A percentile compares a stretch with the other conserved stretches of the same genome.
Conservation (phyloP, 192 early-diverging fungal species). For the Gamsiella multidivaricata region DNA sequence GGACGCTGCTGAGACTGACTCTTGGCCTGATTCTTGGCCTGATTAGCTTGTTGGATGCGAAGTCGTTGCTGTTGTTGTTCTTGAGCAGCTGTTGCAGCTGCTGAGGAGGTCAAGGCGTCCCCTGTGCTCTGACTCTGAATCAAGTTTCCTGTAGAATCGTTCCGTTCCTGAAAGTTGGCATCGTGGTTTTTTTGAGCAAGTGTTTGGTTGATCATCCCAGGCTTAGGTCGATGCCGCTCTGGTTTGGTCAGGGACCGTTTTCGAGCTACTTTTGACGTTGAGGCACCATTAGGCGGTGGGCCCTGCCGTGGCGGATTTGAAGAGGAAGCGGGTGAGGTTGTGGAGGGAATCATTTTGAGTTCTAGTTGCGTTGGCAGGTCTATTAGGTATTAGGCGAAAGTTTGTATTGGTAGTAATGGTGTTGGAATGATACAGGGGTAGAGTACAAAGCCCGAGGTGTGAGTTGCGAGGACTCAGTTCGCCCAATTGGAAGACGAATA, state of each 20-base stretch:
- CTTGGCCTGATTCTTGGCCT: slow-evolving; percentile 14
- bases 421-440: no score
- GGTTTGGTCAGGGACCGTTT: slow-evolving; percentile 60
- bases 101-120: slow-evolving; percentile 2
- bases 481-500: no score
- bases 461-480: no score
- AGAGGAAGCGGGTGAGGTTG: background rate
- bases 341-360: no score
- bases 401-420: background rate
- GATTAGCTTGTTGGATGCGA: slow-evolving; percentile 36
- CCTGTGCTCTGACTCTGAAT: slow-evolving; percentile 12
- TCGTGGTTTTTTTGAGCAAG: slow-evolving; percentile 35
- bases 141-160: slow-evolving; percentile 40
- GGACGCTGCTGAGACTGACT: no score
- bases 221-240: slow-evolving; percentile 61
- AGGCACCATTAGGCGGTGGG: no score
- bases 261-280: slow-evolving; percentile 35
- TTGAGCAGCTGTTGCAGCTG: slow-evolving; percentile 27
- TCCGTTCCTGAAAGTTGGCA: slow-evolving; percentile 12
- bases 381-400: no score
- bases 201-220: slow-evolving; percentile 57
- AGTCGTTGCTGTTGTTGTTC: slow-evolving; percentile 37
- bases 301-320: no score
- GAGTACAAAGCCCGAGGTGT: no score
- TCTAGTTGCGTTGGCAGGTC: no score